phyloP scores from a whole-genome alignment of 2,329 filamentous ascomycete species.

The Sporothrix protearum region DNA sequence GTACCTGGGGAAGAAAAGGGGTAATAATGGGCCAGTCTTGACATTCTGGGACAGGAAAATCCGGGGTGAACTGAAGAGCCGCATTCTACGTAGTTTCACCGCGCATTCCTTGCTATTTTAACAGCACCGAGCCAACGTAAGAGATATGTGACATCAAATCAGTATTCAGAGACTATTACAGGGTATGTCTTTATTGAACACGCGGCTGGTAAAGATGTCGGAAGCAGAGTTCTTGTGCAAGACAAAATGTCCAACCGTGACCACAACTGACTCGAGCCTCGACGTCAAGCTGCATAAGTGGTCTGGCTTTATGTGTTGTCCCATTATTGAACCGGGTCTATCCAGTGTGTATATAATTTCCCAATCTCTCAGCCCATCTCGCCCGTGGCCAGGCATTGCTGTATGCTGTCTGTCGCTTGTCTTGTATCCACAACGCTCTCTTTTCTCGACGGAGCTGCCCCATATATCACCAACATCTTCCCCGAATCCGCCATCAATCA shows the following conservation, averaged over 20 bases:
- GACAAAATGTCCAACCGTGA: background rate
- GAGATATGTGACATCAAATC: background rate
- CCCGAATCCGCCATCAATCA: conserved; percentile 10
- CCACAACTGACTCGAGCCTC: background rate
- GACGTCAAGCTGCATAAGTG: background rate
- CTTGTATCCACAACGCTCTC: background rate
- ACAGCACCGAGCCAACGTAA: background rate
- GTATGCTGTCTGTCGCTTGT: background rate
- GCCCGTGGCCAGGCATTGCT: no score
- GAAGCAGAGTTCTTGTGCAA: background rate
- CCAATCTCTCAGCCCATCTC: no score
- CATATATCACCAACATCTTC: background rate
- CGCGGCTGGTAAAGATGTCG: background rate
- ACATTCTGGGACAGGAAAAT: background rate
- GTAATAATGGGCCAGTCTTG: background rate
- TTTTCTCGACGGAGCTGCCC: background rate
- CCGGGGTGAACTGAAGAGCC: background rate
- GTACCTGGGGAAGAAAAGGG: background rate
- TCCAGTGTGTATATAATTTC: no score
- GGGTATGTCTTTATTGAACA: no score
- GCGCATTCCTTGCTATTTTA: background rate
- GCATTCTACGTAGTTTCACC: background rate
- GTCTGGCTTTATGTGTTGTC: background rate
- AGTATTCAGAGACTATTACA: no score
- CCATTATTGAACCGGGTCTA: no score